phyloP scores from a whole-genome alignment of 139 green algal genomes.

The Volvox africanus region DNA sequence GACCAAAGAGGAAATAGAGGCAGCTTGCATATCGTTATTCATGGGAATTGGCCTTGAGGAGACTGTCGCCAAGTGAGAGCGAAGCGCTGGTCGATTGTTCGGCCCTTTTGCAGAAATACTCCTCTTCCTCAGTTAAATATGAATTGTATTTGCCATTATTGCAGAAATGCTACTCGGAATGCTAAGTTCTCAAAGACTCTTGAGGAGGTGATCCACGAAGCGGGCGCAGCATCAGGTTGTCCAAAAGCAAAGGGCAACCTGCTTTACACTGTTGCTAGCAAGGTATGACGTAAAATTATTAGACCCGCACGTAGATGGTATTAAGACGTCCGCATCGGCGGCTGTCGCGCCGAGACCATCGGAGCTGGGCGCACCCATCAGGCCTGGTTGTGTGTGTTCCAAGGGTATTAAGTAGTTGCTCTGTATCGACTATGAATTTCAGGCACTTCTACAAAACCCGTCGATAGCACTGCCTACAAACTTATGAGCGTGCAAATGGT shows the following conservation, averaged over 20 bases:
- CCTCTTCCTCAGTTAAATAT: background rate
- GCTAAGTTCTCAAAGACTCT: constrained; percentile 81
- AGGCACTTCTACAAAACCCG: too few relatives aligned
- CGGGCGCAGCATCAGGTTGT: constrained; percentile 73
- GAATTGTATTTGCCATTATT: background rate
- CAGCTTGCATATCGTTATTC: constrained; percentile 68
- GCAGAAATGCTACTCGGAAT: constrained; percentile 83
- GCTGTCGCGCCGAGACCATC: background rate
- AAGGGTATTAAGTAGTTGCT: too few relatives aligned
- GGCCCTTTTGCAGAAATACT: background rate
- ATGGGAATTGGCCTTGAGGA: constrained; percentile 77
- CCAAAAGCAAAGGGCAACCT: constrained; percentile 82
- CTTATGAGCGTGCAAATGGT: too few relatives aligned
- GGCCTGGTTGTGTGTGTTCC: background rate
- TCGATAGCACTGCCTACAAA: too few relatives aligned
- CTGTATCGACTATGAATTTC: background rate
- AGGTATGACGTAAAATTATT: constrained; percentile 58
- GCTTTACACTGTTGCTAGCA: constrained; percentile 85
- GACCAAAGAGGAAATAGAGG: constrained; percentile 60
- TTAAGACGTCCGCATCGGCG: background rate
- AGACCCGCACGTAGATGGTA: background rate
- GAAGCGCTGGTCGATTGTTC: background rate
- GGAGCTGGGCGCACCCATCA: too few relatives aligned
- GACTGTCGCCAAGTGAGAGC: constrained; percentile 74
- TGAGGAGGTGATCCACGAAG: constrained; percentile 82